Percentiles rank a stretch among this genome's conserved stretches.
Evolutionary conservation across 1,284 basidiomycete genomes (phyloP).

Genomic region (Rhodotorula mucilaginosa): DNA sequence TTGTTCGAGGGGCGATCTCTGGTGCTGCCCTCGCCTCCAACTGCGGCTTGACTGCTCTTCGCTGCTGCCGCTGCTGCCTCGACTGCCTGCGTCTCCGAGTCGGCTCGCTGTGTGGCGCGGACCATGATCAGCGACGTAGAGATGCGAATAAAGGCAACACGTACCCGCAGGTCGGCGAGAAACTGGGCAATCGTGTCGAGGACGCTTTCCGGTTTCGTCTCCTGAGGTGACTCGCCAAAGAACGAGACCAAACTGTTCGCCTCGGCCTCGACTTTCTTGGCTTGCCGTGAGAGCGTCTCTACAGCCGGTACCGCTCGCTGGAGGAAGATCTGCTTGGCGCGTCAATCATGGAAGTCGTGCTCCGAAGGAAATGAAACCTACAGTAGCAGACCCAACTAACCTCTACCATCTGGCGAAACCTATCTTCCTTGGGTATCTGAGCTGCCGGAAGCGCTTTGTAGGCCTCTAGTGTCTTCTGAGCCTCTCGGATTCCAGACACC

Average conservation of each 20-base stretch:
- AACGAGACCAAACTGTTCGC: slow-evolving; percentile 62
- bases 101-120: slow-evolving; percentile 56
- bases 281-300: slow-evolving; percentile 64
- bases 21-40: too few relatives aligned
- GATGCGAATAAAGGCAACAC: neutral
- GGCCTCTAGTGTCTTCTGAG: slow-evolving; percentile 60
- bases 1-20: too few relatives aligned
- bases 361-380: neutral
- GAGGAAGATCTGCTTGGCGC: slow-evolving; percentile 59
- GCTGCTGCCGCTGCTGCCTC: slow-evolving; percentile 43
- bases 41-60: neutral
- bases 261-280: slow-evolving; percentile 59
- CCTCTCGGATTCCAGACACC: slow-evolving; percentile 59
- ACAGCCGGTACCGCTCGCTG: slow-evolving; percentile 57
- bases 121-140: neutral
- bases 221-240: slow-evolving; percentile 69
- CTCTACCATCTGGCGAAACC: slow-evolving; percentile 63
- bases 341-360: neutral
- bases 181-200: slow-evolving; percentile 71
- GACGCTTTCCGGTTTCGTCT: slow-evolving; percentile 72
- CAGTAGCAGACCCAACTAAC: neutral
- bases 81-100: slow-evolving; percentile 49
- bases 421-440: slow-evolving; percentile 53
- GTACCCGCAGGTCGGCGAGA: slow-evolving; percentile 40
- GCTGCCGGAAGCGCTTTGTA: slow-evolving; percentile 47